Evolutionary conservation across 768 basidiomycete genomes (phyloP), one percentile per base, ranked within the genome.

Genomic region (Cyathus striatus): DNA sequence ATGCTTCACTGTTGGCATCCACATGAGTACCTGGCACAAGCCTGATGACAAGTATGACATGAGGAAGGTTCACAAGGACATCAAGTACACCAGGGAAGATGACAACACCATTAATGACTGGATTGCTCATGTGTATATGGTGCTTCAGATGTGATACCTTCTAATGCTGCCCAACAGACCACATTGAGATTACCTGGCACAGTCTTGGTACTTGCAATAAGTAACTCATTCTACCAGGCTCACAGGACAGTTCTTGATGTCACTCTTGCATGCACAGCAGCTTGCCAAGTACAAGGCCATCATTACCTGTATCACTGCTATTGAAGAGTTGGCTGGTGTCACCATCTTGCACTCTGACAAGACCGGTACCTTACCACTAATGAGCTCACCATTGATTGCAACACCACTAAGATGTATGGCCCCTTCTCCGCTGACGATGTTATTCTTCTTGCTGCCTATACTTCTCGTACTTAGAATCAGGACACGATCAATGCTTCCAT

Each of bases 221-320:
- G 63, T 42, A 17, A 7, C 2, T n/a, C 18, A 12, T 12, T 3
- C 10, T 2, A 4, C 23, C 10, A 18, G 20, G 23, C 23, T 16
- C 18, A 18, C 18, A 13, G 2, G 26, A 21, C 2, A 17, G 13
- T 14, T 21, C 34, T 38, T 36, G 36, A 24, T 38, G 33, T 38
- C 38, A 40, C 20, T 3, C 37, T n/a, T n/a, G n/a, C n/a, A n/a
- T 68, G 95, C 95, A 36, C 93, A 96, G 67, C 95, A 98, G 61
- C 86, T 98, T 52, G 94, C 95, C 54, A 95, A 94, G 75, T 91
- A 97, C 81, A 96, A 98, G 79, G 95, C 95, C 53, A 97, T 96
- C 54, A 95, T 98, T 65, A 98, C 95, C 42, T 93, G 94, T 76
- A 98, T 98, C 73, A 98, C 95, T 23, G 95, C 95, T 51, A 98